Conservation (phyloP, 345 rosid species). For the Gossypium rotundifolium region DNA sequence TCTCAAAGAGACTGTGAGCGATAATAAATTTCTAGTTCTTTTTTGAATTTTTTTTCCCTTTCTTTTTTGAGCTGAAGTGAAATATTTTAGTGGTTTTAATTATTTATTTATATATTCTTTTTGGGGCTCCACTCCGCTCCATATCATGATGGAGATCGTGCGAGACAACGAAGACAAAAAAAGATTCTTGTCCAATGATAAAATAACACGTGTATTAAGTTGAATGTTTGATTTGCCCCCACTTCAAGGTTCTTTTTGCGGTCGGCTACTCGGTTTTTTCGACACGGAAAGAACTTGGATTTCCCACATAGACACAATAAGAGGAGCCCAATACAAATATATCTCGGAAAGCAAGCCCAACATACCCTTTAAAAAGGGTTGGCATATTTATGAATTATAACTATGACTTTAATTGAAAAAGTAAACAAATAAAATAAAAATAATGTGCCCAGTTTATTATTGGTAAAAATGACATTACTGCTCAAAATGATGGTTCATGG, state of each 20-base stretch:
- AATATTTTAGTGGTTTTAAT: neutral
- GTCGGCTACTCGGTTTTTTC: neutral
- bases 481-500: too few relatives aligned
- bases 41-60: neutral
- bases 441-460: too few relatives aligned
- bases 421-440: too few relatives aligned
- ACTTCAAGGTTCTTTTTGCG: neutral
- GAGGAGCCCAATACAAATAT: neutral
- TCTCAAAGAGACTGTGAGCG: neutral
- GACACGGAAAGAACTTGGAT: too few relatives aligned
- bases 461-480: too few relatives aligned
- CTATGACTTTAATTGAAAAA: too few relatives aligned
- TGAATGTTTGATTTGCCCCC: neutral
- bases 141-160: too few relatives aligned
- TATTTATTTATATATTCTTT: neutral
- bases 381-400: too few relatives aligned
- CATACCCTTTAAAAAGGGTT: too few relatives aligned
- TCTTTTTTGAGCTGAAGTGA: neutral
- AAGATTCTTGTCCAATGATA: neutral
- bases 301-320: too few relatives aligned
- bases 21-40: neutral
- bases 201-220: neutral
- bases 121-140: too few relatives aligned
- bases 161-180: neutral
- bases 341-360: constrained; percentile 13